Evolutionary conservation across 1,139 yeast genomes (phyloP).

Genomic region (Geotrichum cucujoidarum): DNA sequence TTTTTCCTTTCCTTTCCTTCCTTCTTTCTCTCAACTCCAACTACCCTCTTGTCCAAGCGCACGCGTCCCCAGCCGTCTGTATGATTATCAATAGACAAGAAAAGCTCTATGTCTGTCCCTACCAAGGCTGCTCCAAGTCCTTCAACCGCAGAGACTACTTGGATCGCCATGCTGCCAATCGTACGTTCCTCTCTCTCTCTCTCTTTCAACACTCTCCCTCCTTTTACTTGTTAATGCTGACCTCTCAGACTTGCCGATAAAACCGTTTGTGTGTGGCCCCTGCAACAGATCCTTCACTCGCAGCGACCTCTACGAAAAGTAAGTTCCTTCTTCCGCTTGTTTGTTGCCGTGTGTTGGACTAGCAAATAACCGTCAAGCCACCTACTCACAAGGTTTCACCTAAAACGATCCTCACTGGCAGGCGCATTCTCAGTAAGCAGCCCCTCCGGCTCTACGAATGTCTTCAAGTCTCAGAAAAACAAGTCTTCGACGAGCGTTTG

Average conservation of each 20-base stretch:
- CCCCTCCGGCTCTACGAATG: not conserved
- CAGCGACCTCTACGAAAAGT: slow-evolving; percentile 35
- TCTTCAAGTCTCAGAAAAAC: slow-evolving; percentile 5
- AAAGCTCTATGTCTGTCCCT: slow-evolving; percentile 27
- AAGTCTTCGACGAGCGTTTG: not conserved
- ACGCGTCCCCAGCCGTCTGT: not conserved
- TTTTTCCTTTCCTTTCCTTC: too few relatives aligned
- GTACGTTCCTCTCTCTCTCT: slow-evolving; percentile 21
- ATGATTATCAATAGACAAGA: slow-evolving; percentile 8
- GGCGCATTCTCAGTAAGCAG: not conserved
- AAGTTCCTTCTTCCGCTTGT: too few relatives aligned
- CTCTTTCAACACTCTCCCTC: not conserved
- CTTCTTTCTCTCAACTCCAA: too few relatives aligned
- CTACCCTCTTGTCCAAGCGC: too few relatives aligned
- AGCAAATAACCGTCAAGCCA: too few relatives aligned
- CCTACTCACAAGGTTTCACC: slow-evolving; percentile 30
- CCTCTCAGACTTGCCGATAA: slow-evolving; percentile 16
- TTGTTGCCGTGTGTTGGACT: too few relatives aligned
- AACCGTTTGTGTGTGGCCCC: slow-evolving; percentile 18
- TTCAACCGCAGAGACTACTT: slow-evolving; percentile 39
- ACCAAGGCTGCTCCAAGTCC: slow-evolving; percentile 36
- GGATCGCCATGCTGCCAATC: slow-evolving; percentile 38
- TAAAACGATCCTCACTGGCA: slow-evolving; percentile 24
- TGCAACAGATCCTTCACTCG: slow-evolving; percentile 30
- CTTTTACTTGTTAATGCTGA: not conserved